Conservation (phyloP, 1,139 yeast species). For the Geotrichum restrictum region DNA sequence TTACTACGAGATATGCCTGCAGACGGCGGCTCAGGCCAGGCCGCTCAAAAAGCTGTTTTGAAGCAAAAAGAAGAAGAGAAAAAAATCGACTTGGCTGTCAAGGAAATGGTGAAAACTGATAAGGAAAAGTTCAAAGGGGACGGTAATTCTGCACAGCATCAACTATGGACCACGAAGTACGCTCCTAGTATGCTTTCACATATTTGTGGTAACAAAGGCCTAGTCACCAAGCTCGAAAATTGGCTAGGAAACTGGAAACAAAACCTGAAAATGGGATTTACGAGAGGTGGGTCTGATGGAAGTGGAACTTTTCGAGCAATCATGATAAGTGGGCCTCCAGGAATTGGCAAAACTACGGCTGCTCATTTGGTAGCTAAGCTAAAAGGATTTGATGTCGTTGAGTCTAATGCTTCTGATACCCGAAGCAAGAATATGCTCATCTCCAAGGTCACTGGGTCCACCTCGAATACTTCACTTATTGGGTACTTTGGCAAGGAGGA, state of each 20-base stretch:
- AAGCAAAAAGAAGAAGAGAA: slow-evolving; percentile 67
- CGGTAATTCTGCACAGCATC: slow-evolving; percentile 2
- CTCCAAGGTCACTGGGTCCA: slow-evolving; percentile 61
- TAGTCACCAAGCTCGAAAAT: slow-evolving; percentile 56
- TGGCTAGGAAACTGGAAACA: slow-evolving; percentile 83
- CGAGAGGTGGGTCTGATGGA: slow-evolving; percentile 52
- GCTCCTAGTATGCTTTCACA: slow-evolving; percentile 77
- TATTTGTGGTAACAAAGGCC: slow-evolving; percentile 86
- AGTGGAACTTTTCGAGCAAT: slow-evolving; percentile 72
- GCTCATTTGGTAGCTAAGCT: slow-evolving; percentile 82
- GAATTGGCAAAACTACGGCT: slow-evolving; percentile 92
- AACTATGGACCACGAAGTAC: slow-evolving; percentile 85
- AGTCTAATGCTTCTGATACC: slow-evolving; percentile 90
- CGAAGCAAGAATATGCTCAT: slow-evolving; percentile 76
- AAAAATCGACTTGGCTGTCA: slow-evolving; percentile 48
- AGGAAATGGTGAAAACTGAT: slow-evolving; percentile 42
- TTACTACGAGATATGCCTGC: slow-evolving; percentile 78
- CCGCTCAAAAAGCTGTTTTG: slow-evolving; percentile 66
- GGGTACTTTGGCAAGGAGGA: slow-evolving; percentile 55
- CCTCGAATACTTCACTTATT: slow-evolving; percentile 76
- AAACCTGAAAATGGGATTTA: slow-evolving; percentile 54
- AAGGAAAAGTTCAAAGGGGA: slow-evolving; percentile 30
- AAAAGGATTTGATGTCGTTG: slow-evolving; percentile 76
- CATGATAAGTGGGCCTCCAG: slow-evolving; percentile 89
- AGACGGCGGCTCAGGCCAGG: slow-evolving; percentile 81